Percentiles rank a stretch among this genome's conserved stretches.
phyloP scores from a whole-genome alignment of 2,329 filamentous ascomycete genomes.

The Ascochyta koolunga region DNA sequence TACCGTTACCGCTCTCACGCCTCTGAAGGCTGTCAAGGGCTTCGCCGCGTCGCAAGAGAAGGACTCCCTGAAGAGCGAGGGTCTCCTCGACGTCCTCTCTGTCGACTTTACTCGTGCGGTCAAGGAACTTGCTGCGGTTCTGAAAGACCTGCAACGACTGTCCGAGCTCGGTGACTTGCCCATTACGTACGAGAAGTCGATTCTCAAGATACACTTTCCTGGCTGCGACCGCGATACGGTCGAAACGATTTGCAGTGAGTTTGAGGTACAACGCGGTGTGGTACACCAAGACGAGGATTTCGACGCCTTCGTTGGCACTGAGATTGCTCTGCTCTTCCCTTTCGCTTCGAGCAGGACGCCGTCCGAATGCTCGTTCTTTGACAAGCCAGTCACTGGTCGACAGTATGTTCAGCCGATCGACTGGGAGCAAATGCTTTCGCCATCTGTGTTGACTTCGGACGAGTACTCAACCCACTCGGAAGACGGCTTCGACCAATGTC shows the following conservation, averaged over 20 bases:
- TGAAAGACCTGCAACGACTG: constrained; percentile 81
- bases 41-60: constrained; percentile 51
- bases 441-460: constrained; percentile 41
- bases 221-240: constrained; percentile 86
- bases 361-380: constrained; percentile 55
- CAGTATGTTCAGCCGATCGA: constrained; percentile 51
- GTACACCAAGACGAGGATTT: constrained; percentile 82
- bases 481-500: constrained; percentile 46
- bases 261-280: constrained; percentile 80
- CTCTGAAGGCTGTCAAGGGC: constrained; percentile 66
- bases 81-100: constrained; percentile 83
- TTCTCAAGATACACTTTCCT: constrained; percentile 83
- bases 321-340: constrained; percentile 82
- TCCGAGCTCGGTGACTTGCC: constrained; percentile 82
- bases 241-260: constrained; percentile 82
- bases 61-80: constrained; percentile 77
- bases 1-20: constrained; percentile 85
- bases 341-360: constrained; percentile 71
- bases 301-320: constrained; percentile 67
- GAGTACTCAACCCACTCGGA: constrained; percentile 50
- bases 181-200: constrained; percentile 71
- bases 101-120: constrained; percentile 86
- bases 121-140: constrained; percentile 78
- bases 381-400: constrained; percentile 46
- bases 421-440: constrained; percentile 64